These are phyloP conservation scores for Phialophora tarda DNA, from an alignment of 2,329 filamentous ascomycete species.

Conservation along the genomic window DNA sequence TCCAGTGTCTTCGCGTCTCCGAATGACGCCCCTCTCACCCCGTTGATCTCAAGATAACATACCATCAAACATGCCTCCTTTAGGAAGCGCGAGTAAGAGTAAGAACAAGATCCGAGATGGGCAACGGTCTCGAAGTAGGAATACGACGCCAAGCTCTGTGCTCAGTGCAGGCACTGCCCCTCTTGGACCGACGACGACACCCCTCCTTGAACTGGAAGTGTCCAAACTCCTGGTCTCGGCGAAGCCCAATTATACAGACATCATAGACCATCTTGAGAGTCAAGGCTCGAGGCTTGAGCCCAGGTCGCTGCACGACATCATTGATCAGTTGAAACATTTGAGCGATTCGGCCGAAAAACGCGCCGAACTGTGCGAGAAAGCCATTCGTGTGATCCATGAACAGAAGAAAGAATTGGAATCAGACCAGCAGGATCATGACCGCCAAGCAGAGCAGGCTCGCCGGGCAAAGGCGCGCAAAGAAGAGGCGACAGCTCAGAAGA, in stretches of 20 bases:
- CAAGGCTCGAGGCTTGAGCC: constrained; percentile 56
- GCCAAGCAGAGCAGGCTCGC: constrained; percentile 54
- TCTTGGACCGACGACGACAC: constrained; percentile 45
- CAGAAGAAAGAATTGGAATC: constrained; percentile 63
- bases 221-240: constrained; percentile 55
- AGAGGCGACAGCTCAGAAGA: constrained; percentile 56
- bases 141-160: constrained; percentile 66
- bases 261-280: constrained; percentile 61
- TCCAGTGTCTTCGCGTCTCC: constrained; percentile 10
- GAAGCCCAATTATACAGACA: constrained; percentile 61
- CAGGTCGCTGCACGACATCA: constrained; percentile 55
- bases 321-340: constrained; percentile 61
- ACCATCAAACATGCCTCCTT: constrained; percentile 46
- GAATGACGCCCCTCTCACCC: not conserved
- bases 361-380: constrained; percentile 63
- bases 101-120: constrained; percentile 62
- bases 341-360: constrained; percentile 63
- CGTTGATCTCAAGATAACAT: not conserved
- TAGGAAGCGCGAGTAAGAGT: constrained; percentile 50
- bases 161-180: constrained; percentile 53
- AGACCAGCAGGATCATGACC: constrained; percentile 58
- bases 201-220: constrained; percentile 62
- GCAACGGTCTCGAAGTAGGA: constrained; percentile 63
- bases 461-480: constrained; percentile 54
- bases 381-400: constrained; percentile 64